Evolutionary conservation across 129 eudicot genomes (phyloP).

Genomic region (Ambrosia artemisiifolia): DNA sequence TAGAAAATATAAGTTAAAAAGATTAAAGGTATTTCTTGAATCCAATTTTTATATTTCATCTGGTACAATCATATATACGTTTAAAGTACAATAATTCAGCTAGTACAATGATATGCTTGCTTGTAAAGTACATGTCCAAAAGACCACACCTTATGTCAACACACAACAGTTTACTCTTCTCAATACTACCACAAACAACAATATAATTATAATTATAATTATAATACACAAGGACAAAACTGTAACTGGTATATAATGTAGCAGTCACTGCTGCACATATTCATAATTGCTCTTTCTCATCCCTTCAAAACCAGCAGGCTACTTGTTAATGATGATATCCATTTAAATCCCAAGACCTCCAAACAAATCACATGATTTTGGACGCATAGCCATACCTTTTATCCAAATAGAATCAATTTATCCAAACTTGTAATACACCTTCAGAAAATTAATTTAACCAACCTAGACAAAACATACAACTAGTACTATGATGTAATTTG

Average conservation of each 20-base stretch:
- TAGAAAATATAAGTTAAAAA: too few relatives aligned
- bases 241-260: too few relatives aligned
- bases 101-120: background rate
- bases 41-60: background rate
- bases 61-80: background rate
- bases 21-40: too few relatives aligned
- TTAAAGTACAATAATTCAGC: background rate
- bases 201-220: too few relatives aligned
- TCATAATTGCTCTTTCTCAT: too few relatives aligned
- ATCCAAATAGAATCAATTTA: background rate
- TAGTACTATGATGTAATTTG: background rate
- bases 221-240: too few relatives aligned
- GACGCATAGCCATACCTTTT: background rate
- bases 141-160: too few relatives aligned
- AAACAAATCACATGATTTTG: background rate
- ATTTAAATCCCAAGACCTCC: background rate
- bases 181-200: too few relatives aligned
- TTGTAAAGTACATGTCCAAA: background rate
- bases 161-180: too few relatives aligned
- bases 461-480: background rate
- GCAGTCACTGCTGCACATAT: too few relatives aligned
- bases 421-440: background rate
- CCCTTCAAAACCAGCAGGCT: background rate
- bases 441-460: background rate
- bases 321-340: background rate